A percentile compares a stretch with the other conserved stretches of the same genome.
Evolutionary conservation across 2,329 filamentous ascomycete genomes (phyloP).

Genomic region (Xylaria sp.): DNA sequence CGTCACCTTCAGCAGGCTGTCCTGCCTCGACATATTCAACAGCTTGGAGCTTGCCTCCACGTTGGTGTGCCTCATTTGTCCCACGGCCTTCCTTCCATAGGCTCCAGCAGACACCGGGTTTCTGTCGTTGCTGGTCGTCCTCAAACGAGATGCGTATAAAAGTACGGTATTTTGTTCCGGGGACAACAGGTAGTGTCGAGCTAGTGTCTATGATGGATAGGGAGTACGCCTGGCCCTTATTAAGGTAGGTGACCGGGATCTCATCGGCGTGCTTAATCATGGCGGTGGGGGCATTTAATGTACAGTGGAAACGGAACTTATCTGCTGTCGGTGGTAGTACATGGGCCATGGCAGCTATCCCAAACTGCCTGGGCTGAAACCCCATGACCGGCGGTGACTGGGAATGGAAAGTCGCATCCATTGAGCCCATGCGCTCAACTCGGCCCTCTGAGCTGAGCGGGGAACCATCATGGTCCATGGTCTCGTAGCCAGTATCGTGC

Average conservation of each 20-base stretch:
- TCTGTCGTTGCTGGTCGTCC: constrained; percentile 89
- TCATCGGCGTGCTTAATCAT: constrained; percentile 93
- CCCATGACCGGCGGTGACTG: constrained; percentile 69
- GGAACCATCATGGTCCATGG: constrained; percentile 79
- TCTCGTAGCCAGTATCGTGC: constrained; percentile 82
- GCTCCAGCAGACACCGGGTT: constrained; percentile 84
- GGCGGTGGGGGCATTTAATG: constrained; percentile 91
- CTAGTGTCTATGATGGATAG: constrained; percentile 84
- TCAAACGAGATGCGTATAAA: constrained; percentile 97
- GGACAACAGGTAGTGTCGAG: constrained; percentile 66
- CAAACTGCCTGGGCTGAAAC: constrained; percentile 65
- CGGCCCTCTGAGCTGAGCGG: constrained; percentile 69
- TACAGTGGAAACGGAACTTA: constrained; percentile 89
- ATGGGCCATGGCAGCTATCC: constrained; percentile 58
- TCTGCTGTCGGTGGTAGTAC: constrained; percentile 67
- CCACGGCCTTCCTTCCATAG: constrained; percentile 96
- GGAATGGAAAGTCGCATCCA: constrained; percentile 71
- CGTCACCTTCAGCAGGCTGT: constrained; percentile 69
- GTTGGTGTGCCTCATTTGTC: constrained; percentile 93
- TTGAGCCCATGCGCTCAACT: constrained; percentile 63
- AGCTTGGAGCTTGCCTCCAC: constrained; percentile 90
- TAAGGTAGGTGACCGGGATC: constrained; percentile 96
- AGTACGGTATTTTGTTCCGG: constrained; percentile 82
- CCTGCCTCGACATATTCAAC: constrained; percentile 88
- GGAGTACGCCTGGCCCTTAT: constrained; percentile 95